Conservation (phyloP, 257 asterid species). For the Solanum stenotomum region DNA sequence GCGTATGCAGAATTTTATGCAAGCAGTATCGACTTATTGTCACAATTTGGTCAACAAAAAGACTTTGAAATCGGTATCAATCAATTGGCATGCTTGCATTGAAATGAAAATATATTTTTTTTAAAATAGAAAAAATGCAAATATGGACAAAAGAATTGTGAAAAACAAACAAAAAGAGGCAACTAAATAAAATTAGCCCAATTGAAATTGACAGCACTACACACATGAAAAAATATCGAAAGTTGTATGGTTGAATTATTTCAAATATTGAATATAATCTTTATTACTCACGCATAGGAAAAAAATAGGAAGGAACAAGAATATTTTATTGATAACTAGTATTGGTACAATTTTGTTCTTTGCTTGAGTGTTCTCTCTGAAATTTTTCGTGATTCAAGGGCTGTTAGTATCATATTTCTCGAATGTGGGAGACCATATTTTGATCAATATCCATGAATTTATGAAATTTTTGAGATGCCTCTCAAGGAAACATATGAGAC, state of each 20-base stretch:
- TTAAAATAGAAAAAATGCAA: neutral
- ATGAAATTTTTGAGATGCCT: too few relatives aligned
- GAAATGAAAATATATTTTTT: neutral
- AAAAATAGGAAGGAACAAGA: too few relatives aligned
- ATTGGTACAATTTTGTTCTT: too few relatives aligned
- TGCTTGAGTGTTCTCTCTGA: too few relatives aligned
- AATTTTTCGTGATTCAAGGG: too few relatives aligned
- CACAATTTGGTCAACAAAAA: neutral
- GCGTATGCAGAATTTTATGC: neutral
- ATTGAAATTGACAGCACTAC: neutral
- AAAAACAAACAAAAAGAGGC: neutral
- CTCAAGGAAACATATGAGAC: too few relatives aligned
- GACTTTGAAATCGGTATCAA: neutral
- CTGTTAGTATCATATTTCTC: too few relatives aligned
- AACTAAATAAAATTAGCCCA: neutral
- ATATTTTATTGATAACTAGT: too few relatives aligned
- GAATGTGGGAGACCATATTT: too few relatives aligned
- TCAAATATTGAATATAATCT: neutral
- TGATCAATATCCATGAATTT: too few relatives aligned
- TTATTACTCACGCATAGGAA: neutral
- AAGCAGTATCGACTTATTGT: neutral
- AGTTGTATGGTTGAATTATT: neutral
- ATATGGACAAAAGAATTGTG: neutral
- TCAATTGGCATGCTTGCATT: neutral
- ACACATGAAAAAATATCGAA: too few relatives aligned